These are phyloP conservation scores for Echeveria elegans DNA, from an alignment of 164 flowering plant genomes.

Conservation along the genomic window DNA sequence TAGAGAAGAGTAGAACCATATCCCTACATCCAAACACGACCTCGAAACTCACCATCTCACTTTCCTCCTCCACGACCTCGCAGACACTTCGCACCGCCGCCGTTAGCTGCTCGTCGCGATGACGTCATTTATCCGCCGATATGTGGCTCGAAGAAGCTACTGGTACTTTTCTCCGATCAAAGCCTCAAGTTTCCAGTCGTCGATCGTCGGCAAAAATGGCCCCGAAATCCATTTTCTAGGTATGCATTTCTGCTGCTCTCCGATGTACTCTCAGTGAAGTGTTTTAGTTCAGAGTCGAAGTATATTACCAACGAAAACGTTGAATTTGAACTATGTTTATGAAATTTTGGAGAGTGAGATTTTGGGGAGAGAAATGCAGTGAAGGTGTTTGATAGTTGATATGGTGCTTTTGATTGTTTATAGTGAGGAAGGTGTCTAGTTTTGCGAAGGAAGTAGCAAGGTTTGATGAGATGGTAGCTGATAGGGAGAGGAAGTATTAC, in stretches of 20 bases:
- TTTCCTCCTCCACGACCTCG: not conserved
- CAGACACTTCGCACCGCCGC: not conserved
- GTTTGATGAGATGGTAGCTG: conserved; percentile 12
- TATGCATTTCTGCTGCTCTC: not conserved
- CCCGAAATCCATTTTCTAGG: not conserved
- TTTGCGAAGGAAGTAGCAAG: conserved; percentile 3
- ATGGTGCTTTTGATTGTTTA: not conserved
- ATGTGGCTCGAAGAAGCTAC: not conserved
- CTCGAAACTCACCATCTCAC: not conserved
- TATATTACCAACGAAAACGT: not conserved
- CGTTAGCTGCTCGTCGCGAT: not conserved
- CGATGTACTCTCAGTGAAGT: too few relatives aligned
- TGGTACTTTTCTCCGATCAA: not conserved
- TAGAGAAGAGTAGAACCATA: not conserved
- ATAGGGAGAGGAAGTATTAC: conserved; percentile 42
- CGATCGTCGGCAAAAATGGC: not conserved
- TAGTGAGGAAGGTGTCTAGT: conserved; percentile 7
- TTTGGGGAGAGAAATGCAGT: not conserved
- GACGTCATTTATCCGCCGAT: not conserved
- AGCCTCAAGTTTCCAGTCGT: not conserved
- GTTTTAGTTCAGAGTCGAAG: too few relatives aligned
- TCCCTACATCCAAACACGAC: not conserved
- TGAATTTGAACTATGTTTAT: not conserved
- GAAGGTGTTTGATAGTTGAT: not conserved
- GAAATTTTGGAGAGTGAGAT: not conserved